phyloP scores from a whole-genome alignment of 805 yeast genomes.

The Zygosaccharomyces rouxii region DNA sequence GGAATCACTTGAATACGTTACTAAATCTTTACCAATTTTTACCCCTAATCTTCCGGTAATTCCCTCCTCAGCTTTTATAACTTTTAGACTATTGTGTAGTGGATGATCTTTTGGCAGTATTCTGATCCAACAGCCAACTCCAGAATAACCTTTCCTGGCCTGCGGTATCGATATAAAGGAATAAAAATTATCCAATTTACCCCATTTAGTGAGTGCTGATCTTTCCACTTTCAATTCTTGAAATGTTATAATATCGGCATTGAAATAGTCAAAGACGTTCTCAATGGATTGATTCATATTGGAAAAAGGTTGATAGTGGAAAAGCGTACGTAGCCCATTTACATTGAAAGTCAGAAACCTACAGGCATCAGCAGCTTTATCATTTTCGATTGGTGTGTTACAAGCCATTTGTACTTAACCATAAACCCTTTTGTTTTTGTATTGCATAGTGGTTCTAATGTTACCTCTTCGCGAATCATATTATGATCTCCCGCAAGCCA shows the following conservation, averaged over 20 bases:
- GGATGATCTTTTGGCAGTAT: conserved; percentile 45
- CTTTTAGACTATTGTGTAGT: conserved; percentile 41
- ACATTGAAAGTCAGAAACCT: conserved; percentile 75
- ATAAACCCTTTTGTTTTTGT: not conserved
- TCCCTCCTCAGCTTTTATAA: conserved; percentile 84
- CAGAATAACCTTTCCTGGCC: conserved; percentile 77
- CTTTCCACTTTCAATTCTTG: conserved; percentile 75
- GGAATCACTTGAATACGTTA: conserved; percentile 23
- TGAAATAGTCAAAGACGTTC: conserved; percentile 47
- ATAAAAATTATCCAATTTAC: conserved; percentile 51
- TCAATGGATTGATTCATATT: conserved; percentile 34
- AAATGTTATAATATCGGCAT: conserved; percentile 75
- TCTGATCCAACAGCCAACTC: conserved; percentile 80
- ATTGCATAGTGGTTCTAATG: not conserved
- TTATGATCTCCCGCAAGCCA: not conserved
- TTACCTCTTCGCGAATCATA: not conserved
- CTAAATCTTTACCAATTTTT: conserved; percentile 19
- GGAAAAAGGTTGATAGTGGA: conserved; percentile 84
- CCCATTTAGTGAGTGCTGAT: conserved; percentile 46
- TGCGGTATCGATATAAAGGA: conserved; percentile 68
- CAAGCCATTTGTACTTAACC: conserved; percentile 6
- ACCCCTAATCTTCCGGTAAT: conserved; percentile 58
- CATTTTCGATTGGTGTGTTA: not conserved
- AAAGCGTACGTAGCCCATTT: conserved; percentile 75
- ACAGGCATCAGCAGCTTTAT: conserved; percentile 17